Evolutionary conservation across 345 rosid genomes (phyloP), one percentile per base, ranked within the genome.

Genomic region (Brassica incana): DNA sequence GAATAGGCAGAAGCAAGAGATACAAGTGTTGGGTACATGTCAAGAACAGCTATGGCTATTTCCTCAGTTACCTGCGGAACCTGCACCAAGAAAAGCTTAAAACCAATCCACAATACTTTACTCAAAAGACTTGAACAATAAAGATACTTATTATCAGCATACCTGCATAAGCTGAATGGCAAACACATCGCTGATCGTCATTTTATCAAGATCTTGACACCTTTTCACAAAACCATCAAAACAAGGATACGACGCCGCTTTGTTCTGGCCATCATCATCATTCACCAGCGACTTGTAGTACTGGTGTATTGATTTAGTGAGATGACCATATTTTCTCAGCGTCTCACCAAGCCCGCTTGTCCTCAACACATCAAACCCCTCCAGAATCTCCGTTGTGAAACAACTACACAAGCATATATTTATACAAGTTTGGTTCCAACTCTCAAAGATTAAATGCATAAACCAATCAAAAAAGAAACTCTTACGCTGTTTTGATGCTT

Each of bases 161-260:
- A 95, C 99, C 98, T 92, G 97, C 99, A 95, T 92, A 74, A 95
- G 95, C 86, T 92, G 97, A 78, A 83, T 85, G 50, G 95, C 90
- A 85, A 95, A 95, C 45, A 92, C 97, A 77, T 92, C 99, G 67
- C 96, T 83, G 64, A 91, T 88, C 32, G 97, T 92, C 89, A 91
- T 79, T 85, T 87, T 91, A 36, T 91, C 96, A 33, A 88, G 87
- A 30, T 92, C 98, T 81, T 88, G 85, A 82, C 94, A 92, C 79
- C 88, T 88, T 84, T 68, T 79, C 77, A 90, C 75, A 77, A 95
- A 95, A 73, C 88, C 85, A 73, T 85, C 83, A 56, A 77, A 91
- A 64, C 78, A 80, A 74, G 94, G 94, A 83, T 87, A 92, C 36
- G 6, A 7, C 11, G 12, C 29, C 74, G 62, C 75, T 10, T 79